phyloP scores from a whole-genome alignment of 2,329 filamentous ascomycete species.

The Sporothrix schenckii region DNA sequence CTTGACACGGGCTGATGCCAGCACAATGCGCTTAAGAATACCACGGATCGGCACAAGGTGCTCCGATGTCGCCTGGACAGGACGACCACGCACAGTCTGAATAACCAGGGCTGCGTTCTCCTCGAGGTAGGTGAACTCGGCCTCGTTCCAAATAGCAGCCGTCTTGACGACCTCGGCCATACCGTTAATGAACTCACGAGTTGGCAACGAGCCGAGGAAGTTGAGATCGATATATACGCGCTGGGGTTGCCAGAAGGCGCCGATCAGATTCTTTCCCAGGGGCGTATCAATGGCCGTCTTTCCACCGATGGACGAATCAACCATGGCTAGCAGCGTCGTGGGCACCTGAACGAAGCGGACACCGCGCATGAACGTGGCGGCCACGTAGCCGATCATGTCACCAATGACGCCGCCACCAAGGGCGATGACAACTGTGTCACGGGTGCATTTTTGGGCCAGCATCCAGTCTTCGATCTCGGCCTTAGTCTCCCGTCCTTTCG shows the following conservation, averaged over 20 bases:
- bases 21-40: constrained; percentile 75
- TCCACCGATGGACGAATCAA: constrained; percentile 96
- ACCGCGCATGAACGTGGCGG: constrained; percentile 97
- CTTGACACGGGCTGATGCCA: constrained; percentile 91
- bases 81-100: constrained; percentile 65
- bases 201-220: constrained; percentile 87
- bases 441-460: constrained; percentile 86
- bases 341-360: constrained; percentile 96
- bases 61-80: constrained; percentile 46
- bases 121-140: constrained; percentile 83
- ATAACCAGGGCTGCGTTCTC: constrained; percentile 78
- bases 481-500: constrained; percentile 91
- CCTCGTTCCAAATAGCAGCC: constrained; percentile 91
- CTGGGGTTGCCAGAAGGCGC: constrained; percentile 93
- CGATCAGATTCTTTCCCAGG: constrained; percentile 92
- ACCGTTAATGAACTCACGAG: constrained; percentile 93
- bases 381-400: constrained; percentile 96
- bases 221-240: constrained; percentile 92
- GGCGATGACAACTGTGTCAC: constrained; percentile 93
- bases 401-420: constrained; percentile 96
- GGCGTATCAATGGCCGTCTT: constrained; percentile 98
- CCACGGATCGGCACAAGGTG: constrained; percentile 71
- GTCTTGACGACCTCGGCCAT: constrained; percentile 99
- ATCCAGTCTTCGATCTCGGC: constrained; percentile 98
- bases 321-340: constrained; percentile 93